Conservation (phyloP, 1,139 yeast species). For the Candida sanyaensis region DNA sequence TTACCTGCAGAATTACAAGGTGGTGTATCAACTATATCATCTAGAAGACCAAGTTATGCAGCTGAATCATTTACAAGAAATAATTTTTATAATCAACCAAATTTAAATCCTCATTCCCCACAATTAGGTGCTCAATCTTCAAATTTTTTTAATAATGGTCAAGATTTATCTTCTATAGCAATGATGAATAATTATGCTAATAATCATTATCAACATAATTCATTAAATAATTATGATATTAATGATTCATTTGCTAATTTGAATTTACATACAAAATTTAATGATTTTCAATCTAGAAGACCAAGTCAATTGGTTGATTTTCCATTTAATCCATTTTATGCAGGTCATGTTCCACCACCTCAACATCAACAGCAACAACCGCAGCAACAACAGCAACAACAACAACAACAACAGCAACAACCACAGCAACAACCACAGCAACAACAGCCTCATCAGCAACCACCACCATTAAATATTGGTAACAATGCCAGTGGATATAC, state of each 20-base stretch:
- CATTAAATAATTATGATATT: conserved; percentile 25
- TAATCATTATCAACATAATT: conserved; percentile 15
- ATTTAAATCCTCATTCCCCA: conserved; percentile 10
- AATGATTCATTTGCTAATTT: conserved; percentile 38
- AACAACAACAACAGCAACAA: conserved; percentile 6
- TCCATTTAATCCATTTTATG: conserved; percentile 14
- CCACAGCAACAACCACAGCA: conserved; percentile 7
- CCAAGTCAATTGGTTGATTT: conserved; percentile 48
- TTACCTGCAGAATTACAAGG: conserved; percentile 65
- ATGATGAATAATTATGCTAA: conserved; percentile 24
- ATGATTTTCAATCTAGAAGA: conserved; percentile 46
- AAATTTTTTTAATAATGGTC: conserved; percentile 10
- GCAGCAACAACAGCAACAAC: conserved; percentile 6
- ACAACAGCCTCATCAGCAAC: conserved; percentile 9
- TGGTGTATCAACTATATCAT: conserved; percentile 60
- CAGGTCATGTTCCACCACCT: conserved; percentile 5
- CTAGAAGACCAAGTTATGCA: conserved; percentile 66
- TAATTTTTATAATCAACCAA: conserved; percentile 12
- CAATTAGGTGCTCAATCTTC: conserved; percentile 10
- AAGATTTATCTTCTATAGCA: conserved; percentile 20
- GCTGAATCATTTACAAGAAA: conserved; percentile 58
- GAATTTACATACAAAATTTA: conserved; percentile 36
- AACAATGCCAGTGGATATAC: conserved; percentile 1
- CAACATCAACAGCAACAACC: conserved; percentile 9
- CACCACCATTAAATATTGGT: conserved; percentile 5